Evolutionary conservation across 2,329 filamentous ascomycete genomes (phyloP), one percentile per base, ranked within the genome.

Genomic region (Phaeosphaeria sp.): DNA sequence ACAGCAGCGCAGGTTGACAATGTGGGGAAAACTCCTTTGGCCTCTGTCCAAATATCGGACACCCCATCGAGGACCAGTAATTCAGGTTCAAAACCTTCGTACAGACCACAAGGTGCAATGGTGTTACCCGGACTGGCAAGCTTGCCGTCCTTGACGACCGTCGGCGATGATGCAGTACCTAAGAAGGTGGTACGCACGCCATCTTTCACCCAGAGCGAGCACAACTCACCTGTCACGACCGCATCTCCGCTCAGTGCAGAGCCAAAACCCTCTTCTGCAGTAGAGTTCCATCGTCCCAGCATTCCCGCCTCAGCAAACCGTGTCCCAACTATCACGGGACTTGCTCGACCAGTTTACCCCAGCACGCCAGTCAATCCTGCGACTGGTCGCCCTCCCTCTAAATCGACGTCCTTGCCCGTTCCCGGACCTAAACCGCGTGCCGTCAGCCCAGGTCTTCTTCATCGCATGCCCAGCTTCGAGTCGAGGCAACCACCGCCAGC

Each of bases 391-490:
- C 72, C 72, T 2, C 36, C 68, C 11, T 69, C 68, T 4, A 73
- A 73, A 49, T 69, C 71, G 2, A 68, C 69, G 6, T 72, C 69
- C 17, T 69, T 76, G 18, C 72, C 74, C 13, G 61, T 72, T 7
- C 68, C 74, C 2, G 53, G 58, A 6, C 67, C 72, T 2, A 72
- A 74, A 20, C 66, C 73, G 2, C 66, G 75, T 24, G 61, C 72
- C 8, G 75, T 79, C 0, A 81, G 78, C 11, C 73, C 80, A 0
- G 77, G 77, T 2, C 61, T 83, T n/a, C 61, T 83, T 48, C 75
- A 79, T 48, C 73, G 81, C 20, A 83, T 83, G 79, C 77, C 76
- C 0, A 79, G 76, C n/a, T 78, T 81, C 47, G 80, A 81, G 49
- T 61, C 69, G 1, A 56, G 56, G 13, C 48, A 55, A 33, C 58